These are phyloP conservation scores for Aspergillus baeticus DNA, from an alignment of 495 filamentous ascomycete genomes.

Conservation along the genomic window DNA sequence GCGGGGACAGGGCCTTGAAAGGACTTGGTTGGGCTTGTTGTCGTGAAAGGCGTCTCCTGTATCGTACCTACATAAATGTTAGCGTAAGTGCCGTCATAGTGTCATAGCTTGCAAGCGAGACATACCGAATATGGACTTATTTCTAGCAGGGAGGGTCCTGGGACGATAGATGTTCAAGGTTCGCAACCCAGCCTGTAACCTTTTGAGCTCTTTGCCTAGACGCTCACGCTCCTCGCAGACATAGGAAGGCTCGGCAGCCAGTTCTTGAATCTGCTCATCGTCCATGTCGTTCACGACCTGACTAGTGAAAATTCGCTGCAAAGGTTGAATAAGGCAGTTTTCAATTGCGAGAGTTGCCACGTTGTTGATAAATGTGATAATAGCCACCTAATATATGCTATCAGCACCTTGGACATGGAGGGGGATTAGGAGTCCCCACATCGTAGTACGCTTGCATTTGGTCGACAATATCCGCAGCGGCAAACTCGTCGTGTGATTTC, in stretches of 20 bases:
- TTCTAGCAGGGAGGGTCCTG: no score
- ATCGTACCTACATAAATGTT: no score
- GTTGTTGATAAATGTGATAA: slow-evolving; percentile 63
- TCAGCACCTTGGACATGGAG: no score
- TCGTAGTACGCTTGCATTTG: slow-evolving; percentile 39
- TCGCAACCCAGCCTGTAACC: slow-evolving; percentile 17
- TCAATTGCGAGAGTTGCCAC: slow-evolving; percentile 59
- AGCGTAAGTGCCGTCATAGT: no score
- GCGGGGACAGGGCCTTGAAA: no score
- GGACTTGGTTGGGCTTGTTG: no score
- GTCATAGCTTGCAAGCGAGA: no score
- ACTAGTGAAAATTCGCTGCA: slow-evolving; percentile 28
- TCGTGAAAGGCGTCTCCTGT: no score
- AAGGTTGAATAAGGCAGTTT: slow-evolving; percentile 47
- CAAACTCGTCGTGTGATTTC: slow-evolving; percentile 13
- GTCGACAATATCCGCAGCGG: slow-evolving; percentile 27
- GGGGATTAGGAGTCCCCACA: slow-evolving; percentile 18
- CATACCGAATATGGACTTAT: no score
- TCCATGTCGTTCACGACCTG: slow-evolving; percentile 30
- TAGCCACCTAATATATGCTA: no score
- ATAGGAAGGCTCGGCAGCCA: slow-evolving; percentile 22
- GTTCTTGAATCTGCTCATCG: slow-evolving; percentile 16
- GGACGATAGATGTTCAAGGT: not conserved
- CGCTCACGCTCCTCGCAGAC: slow-evolving; percentile 6
- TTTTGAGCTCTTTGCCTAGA: slow-evolving; percentile 18